Base-by-base conservation (phyloP, 2,329 filamentous ascomycete genomes). In the Colletotrichum horii region DNA sequence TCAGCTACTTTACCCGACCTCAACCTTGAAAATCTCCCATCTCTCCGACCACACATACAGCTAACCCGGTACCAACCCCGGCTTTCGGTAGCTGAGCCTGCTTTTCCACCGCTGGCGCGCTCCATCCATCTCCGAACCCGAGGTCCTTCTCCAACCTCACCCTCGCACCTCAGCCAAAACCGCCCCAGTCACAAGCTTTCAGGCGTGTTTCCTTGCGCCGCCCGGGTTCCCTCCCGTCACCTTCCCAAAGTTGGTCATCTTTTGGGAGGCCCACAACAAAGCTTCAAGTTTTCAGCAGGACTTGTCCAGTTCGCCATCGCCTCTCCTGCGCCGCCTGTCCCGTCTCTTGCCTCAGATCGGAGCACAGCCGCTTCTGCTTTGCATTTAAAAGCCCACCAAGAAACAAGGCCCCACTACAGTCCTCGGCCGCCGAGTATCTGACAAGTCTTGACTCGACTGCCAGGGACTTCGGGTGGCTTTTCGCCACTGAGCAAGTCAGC, bases 401-500 rank as follows among this genome's bases (percentile, higher is more conserved):
- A 64, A 74, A 34, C 19, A 52, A 72, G 24, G 55, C 60, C 70
- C 74, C 74, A 70, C 70, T 34, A 55, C 74, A 60, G 52, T 62
- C 66, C 71, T 70, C 64, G 66, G 66, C 75, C 71, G 30, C 71
- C 75, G 66, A 76, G 74, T 76, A 74, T 74, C 65, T 65, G 66
- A 76, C 74, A 76, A 74, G 71, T 70, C 71, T 71, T 75, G 75
- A 76, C 71, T 77, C 75, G 58, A 69, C 64, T 77, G 65, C 72
- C 74, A 76, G 72, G 64, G 58, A 73, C 73, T 70, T 70, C 69
- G 36, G 58, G 73, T 70, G 72, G 70, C 73, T 76, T 75, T 72
- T 77, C 74, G 76, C 76, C 76, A 77, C 76, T 77, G 66, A 66
- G 68, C 66, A 68, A 77, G 76, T 76, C 76, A 76, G 69, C 69